Evolutionary conservation across 2,329 filamentous ascomycete species (phyloP).

Genomic region (Colletotrichum sp.): DNA sequence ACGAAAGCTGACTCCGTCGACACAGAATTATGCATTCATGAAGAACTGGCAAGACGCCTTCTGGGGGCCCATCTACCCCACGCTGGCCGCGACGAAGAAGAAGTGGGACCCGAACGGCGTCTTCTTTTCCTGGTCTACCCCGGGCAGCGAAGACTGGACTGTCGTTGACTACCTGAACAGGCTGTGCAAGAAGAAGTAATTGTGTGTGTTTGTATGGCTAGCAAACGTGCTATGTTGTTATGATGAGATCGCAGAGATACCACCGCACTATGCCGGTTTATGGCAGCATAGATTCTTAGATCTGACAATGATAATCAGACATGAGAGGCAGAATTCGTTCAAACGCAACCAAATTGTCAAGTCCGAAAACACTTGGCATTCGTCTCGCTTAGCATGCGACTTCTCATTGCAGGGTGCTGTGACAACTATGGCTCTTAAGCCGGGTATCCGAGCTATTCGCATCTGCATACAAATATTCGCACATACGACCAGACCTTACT

Average conservation of each 20-base stretch:
- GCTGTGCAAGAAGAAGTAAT: slow-evolving; percentile 16
- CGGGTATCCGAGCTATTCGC: not conserved
- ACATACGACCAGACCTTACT: slow-evolving; percentile 33
- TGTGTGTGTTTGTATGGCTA: not conserved
- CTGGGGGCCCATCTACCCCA: slow-evolving; percentile 18
- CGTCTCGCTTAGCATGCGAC: not conserved
- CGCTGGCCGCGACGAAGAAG: slow-evolving; percentile 49
- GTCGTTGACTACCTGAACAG: slow-evolving; percentile 18
- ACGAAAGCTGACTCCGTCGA: not conserved
- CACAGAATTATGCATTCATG: slow-evolving; percentile 20
- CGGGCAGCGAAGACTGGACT: slow-evolving; percentile 19
- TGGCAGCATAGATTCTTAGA: not conserved
- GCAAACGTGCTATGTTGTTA: not conserved
- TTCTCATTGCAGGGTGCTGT: not conserved
- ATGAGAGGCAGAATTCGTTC: not conserved
- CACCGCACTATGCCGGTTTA: not conserved
- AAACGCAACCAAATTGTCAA: not conserved
- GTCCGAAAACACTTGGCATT: not conserved
- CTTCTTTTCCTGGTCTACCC: slow-evolving; percentile 39
- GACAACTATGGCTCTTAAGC: not conserved
- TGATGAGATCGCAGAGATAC: not conserved
- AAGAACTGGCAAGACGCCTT: slow-evolving; percentile 21
- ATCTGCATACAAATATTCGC: not conserved
- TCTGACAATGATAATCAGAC: not conserved
- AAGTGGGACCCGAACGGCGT: slow-evolving; percentile 52